phyloP scores from a whole-genome alignment of 306 rosid species.

The Sophora flavescens region DNA sequence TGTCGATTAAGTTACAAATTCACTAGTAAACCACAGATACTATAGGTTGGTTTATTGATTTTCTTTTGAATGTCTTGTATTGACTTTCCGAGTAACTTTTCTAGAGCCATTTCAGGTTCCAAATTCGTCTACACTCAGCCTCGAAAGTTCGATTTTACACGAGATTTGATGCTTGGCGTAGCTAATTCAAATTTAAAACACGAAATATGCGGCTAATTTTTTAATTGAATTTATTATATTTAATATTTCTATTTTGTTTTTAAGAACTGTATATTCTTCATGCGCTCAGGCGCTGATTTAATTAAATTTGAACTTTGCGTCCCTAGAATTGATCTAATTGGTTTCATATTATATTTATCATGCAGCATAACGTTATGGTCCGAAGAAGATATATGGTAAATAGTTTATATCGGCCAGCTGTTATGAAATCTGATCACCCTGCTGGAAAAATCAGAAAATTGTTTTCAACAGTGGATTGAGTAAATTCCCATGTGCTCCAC shows the following conservation, averaged over 20 bases:
- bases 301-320: neutral
- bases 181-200: constrained; percentile 1
- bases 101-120: neutral
- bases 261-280: constrained; percentile 1
- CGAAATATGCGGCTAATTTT: neutral
- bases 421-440: constrained; percentile 40
- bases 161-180: constrained; percentile 7
- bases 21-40: constrained; percentile 21
- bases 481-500: constrained; percentile 51
- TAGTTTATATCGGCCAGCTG: constrained; percentile 43
- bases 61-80: constrained; percentile 28
- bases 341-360: constrained; percentile 13
- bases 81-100: neutral
- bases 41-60: constrained; percentile 1
- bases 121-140: neutral
- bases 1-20: neutral
- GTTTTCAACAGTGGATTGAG: constrained; percentile 36
- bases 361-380: constrained; percentile 38
- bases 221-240: neutral
- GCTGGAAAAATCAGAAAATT: constrained; percentile 45
- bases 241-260: neutral
- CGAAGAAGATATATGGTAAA: neutral
- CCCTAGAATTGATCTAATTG: constrained; percentile 8
- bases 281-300: neutral
- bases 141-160: neutral